A percentile compares a stretch with the other conserved stretches of the same genome.
phyloP scores from a whole-genome alignment of 345 rosid species.

The Rhodamnia rubescens region DNA sequence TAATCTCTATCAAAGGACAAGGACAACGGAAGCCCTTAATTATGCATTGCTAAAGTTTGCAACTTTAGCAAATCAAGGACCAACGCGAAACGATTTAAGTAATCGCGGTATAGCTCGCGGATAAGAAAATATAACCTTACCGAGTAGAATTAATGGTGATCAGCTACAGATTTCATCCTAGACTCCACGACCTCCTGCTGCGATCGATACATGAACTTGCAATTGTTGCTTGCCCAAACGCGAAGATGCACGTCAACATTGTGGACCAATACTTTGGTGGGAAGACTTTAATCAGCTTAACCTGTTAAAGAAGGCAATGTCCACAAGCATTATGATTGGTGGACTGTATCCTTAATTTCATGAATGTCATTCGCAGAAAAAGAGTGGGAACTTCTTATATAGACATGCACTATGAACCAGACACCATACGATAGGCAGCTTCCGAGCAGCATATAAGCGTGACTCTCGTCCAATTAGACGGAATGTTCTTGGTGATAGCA shows the following conservation, averaged over 20 bases:
- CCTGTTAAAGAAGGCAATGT: conserved; percentile 5
- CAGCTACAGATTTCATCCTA: conserved; percentile 29
- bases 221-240: conserved; percentile 14
- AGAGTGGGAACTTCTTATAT: neutral
- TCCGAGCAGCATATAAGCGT: conserved; percentile 13
- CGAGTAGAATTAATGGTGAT: conserved; percentile 29
- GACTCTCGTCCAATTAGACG: conserved; percentile 17
- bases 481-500: neutral
- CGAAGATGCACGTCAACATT: conserved; percentile 27
- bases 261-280: conserved; percentile 28
- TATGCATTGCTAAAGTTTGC: neutral
- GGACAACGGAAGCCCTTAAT: too few relatives aligned
- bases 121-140: conserved; percentile 4
- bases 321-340: neutral
- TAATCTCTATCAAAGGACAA: too few relatives aligned
- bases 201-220: conserved; percentile 21
- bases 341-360: neutral
- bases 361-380: neutral
- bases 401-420: conserved; percentile 38
- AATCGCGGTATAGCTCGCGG: neutral
- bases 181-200: conserved; percentile 12
- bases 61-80: neutral
- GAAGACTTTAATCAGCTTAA: conserved; percentile 15
- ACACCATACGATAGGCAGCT: conserved; percentile 21
- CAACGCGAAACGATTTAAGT: neutral